A percentile compares a stretch with the other conserved stretches of the same genome.
phyloP scores from a whole-genome alignment of 768 basidiomycete species.

The Fomitopsis serialis region DNA sequence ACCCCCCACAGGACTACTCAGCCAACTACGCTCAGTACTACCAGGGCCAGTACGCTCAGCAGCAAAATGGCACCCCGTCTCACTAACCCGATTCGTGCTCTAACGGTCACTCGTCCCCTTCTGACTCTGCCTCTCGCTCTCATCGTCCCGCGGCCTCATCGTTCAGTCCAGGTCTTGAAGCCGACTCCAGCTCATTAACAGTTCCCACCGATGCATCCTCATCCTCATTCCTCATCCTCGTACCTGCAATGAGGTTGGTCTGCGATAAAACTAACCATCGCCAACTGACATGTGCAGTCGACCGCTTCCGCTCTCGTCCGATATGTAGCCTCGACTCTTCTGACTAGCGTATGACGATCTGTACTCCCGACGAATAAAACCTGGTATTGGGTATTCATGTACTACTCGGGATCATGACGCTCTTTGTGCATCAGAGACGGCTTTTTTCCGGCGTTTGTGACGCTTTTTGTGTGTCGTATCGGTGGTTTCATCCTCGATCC shows the following conservation, averaged over 20 bases:
- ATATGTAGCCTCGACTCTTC: neutral
- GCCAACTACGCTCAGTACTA: conserved; percentile 82
- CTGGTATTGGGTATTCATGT: neutral
- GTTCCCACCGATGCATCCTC: no score
- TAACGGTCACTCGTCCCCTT: no score
- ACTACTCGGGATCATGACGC: neutral
- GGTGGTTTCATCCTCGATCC: neutral
- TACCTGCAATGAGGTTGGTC: conserved; percentile 11
- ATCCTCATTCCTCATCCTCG: no score
- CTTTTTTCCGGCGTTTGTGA: neutral
- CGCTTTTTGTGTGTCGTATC: neutral
- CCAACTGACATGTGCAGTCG: conserved; percentile 1
- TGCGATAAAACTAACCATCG: conserved; percentile 12
- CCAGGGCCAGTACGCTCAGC: conserved; percentile 82
- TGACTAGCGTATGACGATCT: neutral
- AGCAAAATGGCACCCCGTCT: conserved; percentile 47
- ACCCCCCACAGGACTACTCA: conserved; percentile 61
- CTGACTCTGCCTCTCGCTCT: no score
- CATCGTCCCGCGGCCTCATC: conserved; percentile 9
- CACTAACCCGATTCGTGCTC: conserved; percentile 24
- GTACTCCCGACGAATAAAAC: neutral
- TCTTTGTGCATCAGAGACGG: no score
- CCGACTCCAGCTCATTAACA: neutral
- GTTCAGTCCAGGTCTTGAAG: conserved; percentile 3
- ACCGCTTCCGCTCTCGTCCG: neutral